Conservation (phyloP, 2,329 filamentous ascomycete species). For the Pezicula neosporulosa region DNA sequence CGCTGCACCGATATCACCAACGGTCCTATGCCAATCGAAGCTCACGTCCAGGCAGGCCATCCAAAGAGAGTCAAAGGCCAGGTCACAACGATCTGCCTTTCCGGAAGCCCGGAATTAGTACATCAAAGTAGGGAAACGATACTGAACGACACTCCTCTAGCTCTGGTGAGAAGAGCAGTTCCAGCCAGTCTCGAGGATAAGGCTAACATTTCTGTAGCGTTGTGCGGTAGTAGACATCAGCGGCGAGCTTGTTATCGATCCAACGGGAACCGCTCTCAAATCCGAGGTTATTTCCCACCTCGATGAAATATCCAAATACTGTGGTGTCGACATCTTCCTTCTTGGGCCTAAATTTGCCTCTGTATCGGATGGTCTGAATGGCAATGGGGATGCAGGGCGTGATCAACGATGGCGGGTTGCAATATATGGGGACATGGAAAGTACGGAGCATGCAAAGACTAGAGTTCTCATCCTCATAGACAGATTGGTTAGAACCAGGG, state of each 20-base stretch:
- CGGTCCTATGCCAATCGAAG: slow-evolving; percentile 69
- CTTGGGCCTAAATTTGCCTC: slow-evolving; percentile 85
- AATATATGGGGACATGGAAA: slow-evolving; percentile 94
- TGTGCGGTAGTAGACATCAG: slow-evolving; percentile 94
- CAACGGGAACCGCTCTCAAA: slow-evolving; percentile 62
- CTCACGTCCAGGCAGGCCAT: slow-evolving; percentile 77
- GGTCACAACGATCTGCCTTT: slow-evolving; percentile 87
- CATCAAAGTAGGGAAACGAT: slow-evolving; percentile 88
- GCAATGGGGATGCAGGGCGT: slow-evolving; percentile 70
- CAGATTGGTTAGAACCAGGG: slow-evolving; percentile 18
- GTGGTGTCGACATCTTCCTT: slow-evolving; percentile 94
- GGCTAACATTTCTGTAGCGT: slow-evolving; percentile 54
- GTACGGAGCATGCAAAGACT: slow-evolving; percentile 94
- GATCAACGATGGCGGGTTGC: slow-evolving; percentile 89
- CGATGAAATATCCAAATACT: slow-evolving; percentile 81
- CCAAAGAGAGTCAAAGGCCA: slow-evolving; percentile 67
- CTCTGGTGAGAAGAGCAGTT: slow-evolving; percentile 57
- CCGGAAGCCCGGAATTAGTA: slow-evolving; percentile 81
- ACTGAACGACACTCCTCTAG: slow-evolving; percentile 86
- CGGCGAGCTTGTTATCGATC: slow-evolving; percentile 81
- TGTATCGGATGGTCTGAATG: slow-evolving; percentile 70
- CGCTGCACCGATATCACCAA: slow-evolving; percentile 81
- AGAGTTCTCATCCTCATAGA: slow-evolving; percentile 96
- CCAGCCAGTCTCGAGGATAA: background rate
- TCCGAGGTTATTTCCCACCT: slow-evolving; percentile 77